These are phyloP conservation scores for Penicillium oxalicum DNA, from an alignment of 2,329 filamentous ascomycete genomes.

Conservation along the genomic window DNA sequence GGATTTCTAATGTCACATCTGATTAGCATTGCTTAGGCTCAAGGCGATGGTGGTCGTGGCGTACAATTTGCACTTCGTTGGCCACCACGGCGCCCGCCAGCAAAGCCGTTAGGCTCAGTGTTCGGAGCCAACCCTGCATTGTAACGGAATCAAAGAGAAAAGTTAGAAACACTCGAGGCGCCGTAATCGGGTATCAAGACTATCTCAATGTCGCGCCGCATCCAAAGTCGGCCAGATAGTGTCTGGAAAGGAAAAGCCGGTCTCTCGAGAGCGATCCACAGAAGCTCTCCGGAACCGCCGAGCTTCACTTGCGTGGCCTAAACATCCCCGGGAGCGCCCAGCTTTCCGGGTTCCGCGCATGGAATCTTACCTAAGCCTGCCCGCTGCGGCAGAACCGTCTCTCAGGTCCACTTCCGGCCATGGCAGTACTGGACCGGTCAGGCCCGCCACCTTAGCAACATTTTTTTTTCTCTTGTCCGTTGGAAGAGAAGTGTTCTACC, in stretches of 20 bases:
- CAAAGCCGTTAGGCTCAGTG: slow-evolving; percentile 33
- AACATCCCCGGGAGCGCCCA: slow-evolving; percentile 11
- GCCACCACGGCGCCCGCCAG: slow-evolving; percentile 36
- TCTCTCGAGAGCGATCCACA: slow-evolving; percentile 1
- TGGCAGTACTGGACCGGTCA: no score
- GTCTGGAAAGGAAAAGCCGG: slow-evolving; percentile 5
- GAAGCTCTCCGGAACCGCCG: slow-evolving; percentile 10
- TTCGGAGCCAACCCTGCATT: slow-evolving; percentile 39
- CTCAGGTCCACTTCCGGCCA: no score
- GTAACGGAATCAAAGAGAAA: slow-evolving; percentile 12
- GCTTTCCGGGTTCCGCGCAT: slow-evolving; percentile 9
- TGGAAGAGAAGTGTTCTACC: neutral
- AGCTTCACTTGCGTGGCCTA: slow-evolving; percentile 14
- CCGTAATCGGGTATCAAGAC: slow-evolving; percentile 15
- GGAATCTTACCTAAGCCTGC: slow-evolving; percentile 26
- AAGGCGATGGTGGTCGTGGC: slow-evolving; percentile 3
- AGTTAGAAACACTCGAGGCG: slow-evolving; percentile 23
- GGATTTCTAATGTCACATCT: slow-evolving; percentile 55
- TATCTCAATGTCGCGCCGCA: slow-evolving; percentile 14
- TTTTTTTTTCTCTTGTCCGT: slow-evolving; percentile 11
- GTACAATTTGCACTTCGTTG: slow-evolving; percentile 44
- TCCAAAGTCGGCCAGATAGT: slow-evolving; percentile 12
- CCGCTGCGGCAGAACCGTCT: slow-evolving; percentile 12
- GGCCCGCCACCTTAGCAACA: neutral
- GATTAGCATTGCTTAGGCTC: neutral